Base-by-base conservation (phyloP, 352 stramenopile genomes). In the Pythium monospermum region DNA sequence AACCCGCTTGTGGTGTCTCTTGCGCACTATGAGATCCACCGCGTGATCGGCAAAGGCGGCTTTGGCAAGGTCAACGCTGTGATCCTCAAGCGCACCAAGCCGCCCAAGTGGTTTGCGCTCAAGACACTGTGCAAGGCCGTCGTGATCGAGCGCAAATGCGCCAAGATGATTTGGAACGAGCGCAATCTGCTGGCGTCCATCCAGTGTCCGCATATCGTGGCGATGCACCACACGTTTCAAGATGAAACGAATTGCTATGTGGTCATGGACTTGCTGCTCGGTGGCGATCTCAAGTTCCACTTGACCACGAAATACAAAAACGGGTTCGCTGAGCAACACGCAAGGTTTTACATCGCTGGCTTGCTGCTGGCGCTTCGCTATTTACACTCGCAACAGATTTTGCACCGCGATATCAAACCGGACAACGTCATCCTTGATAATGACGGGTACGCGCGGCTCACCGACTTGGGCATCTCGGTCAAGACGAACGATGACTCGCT, bases 381-480 rank as follows among this genome's bases (percentile, higher is more conserved):
- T 52, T 53, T 95, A 28, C 82, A 93, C 46, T 46, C 49, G 4
- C 64, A 80, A 19, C 56, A 62, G 23, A 80, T 95, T 45, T 53
- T 95, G 19, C 83, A 93, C 54, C 78, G 83, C 7, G 84, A 95
- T 35, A 64, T 95, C 28, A 93, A 95, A 43, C 83, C 80, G 13
- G 84, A 91, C 46, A 95, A 95, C 49, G 71, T 95, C 18, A 84
- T 95, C 27, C 68, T 94, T 1, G 80, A 93, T 49, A 73, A 83
- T n/a, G 66, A 82, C 21, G 80, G 80, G 0, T 91, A 87, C 40
- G 75, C 81, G 19, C 68, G 75, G 8, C 50, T 93, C 11, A 87
- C 82, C 4, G 82, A 93, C 42, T 59, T 93, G 22, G 80, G 82
- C 28, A 76, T 91, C 26, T 85, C 75, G 0, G 70, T 87, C n/a